Conservation (phyloP, 768 basidiomycete genomes). For the Lentinula raphanica region DNA sequence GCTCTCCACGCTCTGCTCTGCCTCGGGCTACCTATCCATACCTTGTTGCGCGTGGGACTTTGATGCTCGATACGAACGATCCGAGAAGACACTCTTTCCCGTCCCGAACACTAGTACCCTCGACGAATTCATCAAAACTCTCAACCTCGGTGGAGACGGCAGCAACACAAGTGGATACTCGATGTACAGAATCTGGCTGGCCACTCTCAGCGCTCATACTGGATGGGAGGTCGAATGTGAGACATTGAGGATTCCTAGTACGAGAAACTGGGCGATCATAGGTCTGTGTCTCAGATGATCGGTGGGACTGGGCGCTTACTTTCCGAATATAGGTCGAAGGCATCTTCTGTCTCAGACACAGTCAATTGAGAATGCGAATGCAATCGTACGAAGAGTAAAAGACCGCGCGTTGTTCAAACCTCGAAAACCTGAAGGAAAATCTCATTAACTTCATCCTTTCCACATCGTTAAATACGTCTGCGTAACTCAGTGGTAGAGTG, state of each 20-base stretch:
- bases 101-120: constrained; percentile 10
- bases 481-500: constrained; percentile 1
- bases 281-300: constrained; percentile 44
- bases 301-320: not conserved
- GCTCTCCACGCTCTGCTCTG: constrained; percentile 54
- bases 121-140: constrained; percentile 26
- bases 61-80: constrained; percentile 59
- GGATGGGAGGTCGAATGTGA: constrained; percentile 91
- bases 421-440: constrained; percentile 68
- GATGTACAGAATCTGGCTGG: constrained; percentile 84
- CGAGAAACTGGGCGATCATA: constrained; percentile 87
- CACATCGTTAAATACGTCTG: not conserved
- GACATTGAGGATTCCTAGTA: constrained; percentile 83
- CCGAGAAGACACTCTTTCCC: constrained; percentile 29
- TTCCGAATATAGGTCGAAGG: constrained; percentile 23
- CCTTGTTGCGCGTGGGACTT: constrained; percentile 91
- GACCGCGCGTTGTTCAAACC: constrained; percentile 69
- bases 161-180: constrained; percentile 64
- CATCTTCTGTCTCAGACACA: constrained; percentile 20
- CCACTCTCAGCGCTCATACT: constrained; percentile 59
- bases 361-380: constrained; percentile 39
- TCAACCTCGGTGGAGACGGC: constrained; percentile 62
- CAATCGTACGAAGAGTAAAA: constrained; percentile 50
- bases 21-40: constrained; percentile 73
- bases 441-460: constrained; percentile 12